Evolutionary conservation across 2,329 filamentous ascomycete species (phyloP), one percentile per base, ranked within the genome.

Genomic region (Claviceps capensis): DNA sequence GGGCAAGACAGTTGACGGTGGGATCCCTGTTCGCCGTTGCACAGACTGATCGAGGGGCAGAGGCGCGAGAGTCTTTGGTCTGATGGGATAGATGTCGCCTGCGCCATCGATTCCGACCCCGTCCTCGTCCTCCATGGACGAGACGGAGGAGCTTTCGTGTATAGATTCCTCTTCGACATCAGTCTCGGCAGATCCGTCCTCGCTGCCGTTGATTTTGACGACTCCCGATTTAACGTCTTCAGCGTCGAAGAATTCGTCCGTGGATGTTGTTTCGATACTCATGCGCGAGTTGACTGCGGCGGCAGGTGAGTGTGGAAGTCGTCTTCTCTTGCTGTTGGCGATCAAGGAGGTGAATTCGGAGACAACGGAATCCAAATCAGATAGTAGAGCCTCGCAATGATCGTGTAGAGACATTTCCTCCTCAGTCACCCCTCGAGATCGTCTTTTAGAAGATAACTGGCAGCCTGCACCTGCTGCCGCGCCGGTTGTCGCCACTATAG

Each of bases 211-310:
- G 50, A 96, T 91, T 48, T 83, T 83, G 56, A 95, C 73, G 8
- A 95, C 74, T 51, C 86, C 82, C 7, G 83, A 82, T 16, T 71
- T 71, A 23, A 69, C 72, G 58, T 79, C 78, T 61, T 85, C 82
- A 1, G 93, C 93, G 65, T 98, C 93, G 60, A 96, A 98, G 69
- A 97, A 98, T 64, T 97, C 91, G 52, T 95, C 87, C 2, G 86
- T 85, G 22, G 78, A 77, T 4, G 83, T 76, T 0, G 89, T 95
- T 56, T 95, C 90, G 51, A 94, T 79, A 62, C 89, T 95, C 61
- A 77, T 74, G 40, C 76, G 70, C 8, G 72, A 69, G 49, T 58
- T 66, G 45, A 58, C 67, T 34, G 65, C 71, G 4, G 76, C 67
- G 7, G 81, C 74, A 19, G 69, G 60, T 5, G 82, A 74, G 13